Base-by-base conservation (phyloP, 441 rosid species). In the Gossypium schwendimanii region DNA sequence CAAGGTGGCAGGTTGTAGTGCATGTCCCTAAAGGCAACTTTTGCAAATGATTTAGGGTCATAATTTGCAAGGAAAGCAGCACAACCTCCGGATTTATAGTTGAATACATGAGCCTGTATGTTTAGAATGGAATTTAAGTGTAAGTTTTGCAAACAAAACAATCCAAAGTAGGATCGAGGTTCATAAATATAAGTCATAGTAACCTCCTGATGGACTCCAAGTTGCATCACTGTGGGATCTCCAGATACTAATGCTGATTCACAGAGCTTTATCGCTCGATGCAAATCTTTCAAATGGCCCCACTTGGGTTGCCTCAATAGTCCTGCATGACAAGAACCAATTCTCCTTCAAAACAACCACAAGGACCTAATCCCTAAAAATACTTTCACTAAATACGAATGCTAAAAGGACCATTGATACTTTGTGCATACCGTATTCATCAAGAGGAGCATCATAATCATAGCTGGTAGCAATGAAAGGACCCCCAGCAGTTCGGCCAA, bases 201-300 rank as follows among this genome's bases (percentile, higher is more conserved):
- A 20, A 89, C 99, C 97, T 95, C 96, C 81, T 91, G 89, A 79
- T 86, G 87, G 71, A 81, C 82, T 81, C 99, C 99, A 23, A 95
- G 95, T 24, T 83, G 78, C 54, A 82, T 79, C 63, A 90, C 91
- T 0, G 83, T 75, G 49, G 94, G 92, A 70, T 82, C 77, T 57
- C 84, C 96, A 41, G 88, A 84, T 15, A 95, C 84, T 73, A 95
- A 80, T 61, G 99, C 98, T 28, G 91, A 91, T 66, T 95, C 98
- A 72, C 93, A 89, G 3, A 93, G 78, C 77, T 90, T 95, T 45
- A 95, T 87, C 0, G 97, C 98, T 82, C 91, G 80, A 69, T 95
- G 99, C 80, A 95, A 78, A 85, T 93, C 97, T 87, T 95, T 95
- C 83, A 93, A 83, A 81, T 95, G 99, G 47, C 99, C 97, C 97